Percentiles rank a stretch among this genome's conserved stretches.
Evolutionary conservation across 306 rosid species (phyloP).

Genomic region (Benincasa hispida): DNA sequence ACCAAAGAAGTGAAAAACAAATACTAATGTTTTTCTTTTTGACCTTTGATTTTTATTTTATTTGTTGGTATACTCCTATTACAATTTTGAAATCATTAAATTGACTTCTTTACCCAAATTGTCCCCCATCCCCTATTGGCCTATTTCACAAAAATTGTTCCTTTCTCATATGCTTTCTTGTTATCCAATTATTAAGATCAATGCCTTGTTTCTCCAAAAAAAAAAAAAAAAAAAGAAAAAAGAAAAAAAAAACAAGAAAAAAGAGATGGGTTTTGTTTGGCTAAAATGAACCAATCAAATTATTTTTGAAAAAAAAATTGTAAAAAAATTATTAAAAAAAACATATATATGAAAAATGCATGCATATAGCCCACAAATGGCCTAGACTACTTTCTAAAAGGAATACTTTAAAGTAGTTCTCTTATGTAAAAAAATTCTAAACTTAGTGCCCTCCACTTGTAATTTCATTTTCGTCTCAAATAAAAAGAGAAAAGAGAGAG

Average conservation of each 20-base stretch:
- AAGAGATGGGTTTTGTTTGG: background rate
- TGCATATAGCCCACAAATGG: background rate
- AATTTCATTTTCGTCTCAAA: background rate
- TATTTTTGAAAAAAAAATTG: background rate
- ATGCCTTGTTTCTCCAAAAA: background rate
- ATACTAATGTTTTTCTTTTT: background rate
- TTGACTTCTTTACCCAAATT: background rate
- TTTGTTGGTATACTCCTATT: background rate
- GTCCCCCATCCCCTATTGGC: background rate
- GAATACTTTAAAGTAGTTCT: background rate
- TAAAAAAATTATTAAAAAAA: background rate
- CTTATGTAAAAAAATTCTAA: background rate
- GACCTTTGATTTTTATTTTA: background rate
- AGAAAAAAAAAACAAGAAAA: background rate
- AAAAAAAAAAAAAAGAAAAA: background rate
- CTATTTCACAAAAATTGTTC: background rate
- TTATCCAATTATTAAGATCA: background rate
- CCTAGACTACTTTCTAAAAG: background rate
- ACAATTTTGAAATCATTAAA: background rate
- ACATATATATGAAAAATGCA: background rate
- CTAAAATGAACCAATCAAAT: background rate
- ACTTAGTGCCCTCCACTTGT: conserved; percentile 7
- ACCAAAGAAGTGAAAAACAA: background rate
- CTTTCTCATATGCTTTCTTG: background rate
- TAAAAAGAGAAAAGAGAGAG: background rate